These are phyloP conservation scores for Lactuca saligna DNA, from an alignment of 129 eudicot species.

Conservation along the genomic window DNA sequence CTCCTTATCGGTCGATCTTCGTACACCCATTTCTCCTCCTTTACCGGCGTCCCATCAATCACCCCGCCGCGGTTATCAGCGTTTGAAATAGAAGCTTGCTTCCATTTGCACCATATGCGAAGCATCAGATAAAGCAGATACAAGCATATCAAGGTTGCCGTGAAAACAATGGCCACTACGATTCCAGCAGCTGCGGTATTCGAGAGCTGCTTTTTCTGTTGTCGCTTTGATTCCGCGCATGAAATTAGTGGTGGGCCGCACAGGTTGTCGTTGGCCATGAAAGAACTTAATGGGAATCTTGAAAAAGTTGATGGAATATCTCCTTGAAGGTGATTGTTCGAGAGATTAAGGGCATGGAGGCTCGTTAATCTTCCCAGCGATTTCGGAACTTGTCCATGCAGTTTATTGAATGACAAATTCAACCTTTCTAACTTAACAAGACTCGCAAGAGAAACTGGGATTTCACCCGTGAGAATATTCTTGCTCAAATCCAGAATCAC, in stretches of 20 bases:
- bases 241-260: slow-evolving; percentile 70
- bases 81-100: slow-evolving; percentile 63
- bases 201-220: slow-evolving; percentile 46
- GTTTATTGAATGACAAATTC: slow-evolving; percentile 71
- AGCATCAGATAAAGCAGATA: slow-evolving; percentile 72
- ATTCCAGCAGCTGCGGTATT: slow-evolving; percentile 67
- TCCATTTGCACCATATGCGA: slow-evolving; percentile 90
- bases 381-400: slow-evolving; percentile 59
- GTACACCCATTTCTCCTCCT: slow-evolving; percentile 60
- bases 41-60: slow-evolving; percentile 28
- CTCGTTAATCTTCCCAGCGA: slow-evolving; percentile 79
- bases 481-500: slow-evolving; percentile 76
- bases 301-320: slow-evolving; percentile 68
- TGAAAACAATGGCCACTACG: slow-evolving; percentile 77
- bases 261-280: slow-evolving; percentile 50
- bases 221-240: slow-evolving; percentile 40
- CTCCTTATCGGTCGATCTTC: slow-evolving; percentile 55
- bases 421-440: slow-evolving; percentile 72
- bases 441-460: slow-evolving; percentile 66
- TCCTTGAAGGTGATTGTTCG: slow-evolving; percentile 70
- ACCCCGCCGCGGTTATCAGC: slow-evolving; percentile 37
- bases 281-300: slow-evolving; percentile 60
- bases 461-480: slow-evolving; percentile 60
- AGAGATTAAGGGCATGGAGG: slow-evolving; percentile 69
- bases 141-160: slow-evolving; percentile 73